A percentile compares a stretch with the other conserved stretches of the same genome.
Evolutionary conservation across 1,284 basidiomycete species (phyloP).

Genomic region (Tilletia horrida): DNA sequence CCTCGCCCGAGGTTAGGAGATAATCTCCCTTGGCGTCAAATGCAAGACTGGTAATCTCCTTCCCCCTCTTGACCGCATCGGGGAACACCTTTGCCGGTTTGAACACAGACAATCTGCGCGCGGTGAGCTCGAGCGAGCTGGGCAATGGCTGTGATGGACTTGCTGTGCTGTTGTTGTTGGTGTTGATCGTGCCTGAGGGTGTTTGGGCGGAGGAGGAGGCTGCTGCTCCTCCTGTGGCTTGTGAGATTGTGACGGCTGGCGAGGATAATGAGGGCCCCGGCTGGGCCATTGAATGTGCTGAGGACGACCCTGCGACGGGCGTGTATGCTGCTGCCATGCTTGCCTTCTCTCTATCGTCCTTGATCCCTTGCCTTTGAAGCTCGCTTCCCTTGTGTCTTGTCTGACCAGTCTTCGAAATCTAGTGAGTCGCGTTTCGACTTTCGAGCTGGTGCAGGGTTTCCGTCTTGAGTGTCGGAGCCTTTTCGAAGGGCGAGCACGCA

Average conservation of each 20-base stretch:
- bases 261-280: neutral
- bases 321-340: neutral
- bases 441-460: too few relatives aligned
- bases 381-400: too few relatives aligned
- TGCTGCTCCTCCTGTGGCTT: constrained; percentile 1
- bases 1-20: constrained; percentile 82
- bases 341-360: too few relatives aligned
- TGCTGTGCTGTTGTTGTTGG: constrained; percentile 16
- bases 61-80: constrained; percentile 56
- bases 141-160: neutral
- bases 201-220: neutral
- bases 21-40: constrained; percentile 88
- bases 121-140: constrained; percentile 26
- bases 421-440: too few relatives aligned
- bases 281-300: neutral
- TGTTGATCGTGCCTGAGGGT: neutral
- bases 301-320: neutral
- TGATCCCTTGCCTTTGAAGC: too few relatives aligned
- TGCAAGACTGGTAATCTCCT: constrained; percentile 69
- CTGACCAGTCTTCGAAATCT: too few relatives aligned
- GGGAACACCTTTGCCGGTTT: constrained; percentile 83
- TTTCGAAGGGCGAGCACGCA: too few relatives aligned
- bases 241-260: neutral
- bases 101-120: constrained; percentile 55
- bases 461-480: too few relatives aligned